Evolutionary conservation across 2,329 filamentous ascomycete species (phyloP).

Genomic region (Arachnopeziza araneosa): DNA sequence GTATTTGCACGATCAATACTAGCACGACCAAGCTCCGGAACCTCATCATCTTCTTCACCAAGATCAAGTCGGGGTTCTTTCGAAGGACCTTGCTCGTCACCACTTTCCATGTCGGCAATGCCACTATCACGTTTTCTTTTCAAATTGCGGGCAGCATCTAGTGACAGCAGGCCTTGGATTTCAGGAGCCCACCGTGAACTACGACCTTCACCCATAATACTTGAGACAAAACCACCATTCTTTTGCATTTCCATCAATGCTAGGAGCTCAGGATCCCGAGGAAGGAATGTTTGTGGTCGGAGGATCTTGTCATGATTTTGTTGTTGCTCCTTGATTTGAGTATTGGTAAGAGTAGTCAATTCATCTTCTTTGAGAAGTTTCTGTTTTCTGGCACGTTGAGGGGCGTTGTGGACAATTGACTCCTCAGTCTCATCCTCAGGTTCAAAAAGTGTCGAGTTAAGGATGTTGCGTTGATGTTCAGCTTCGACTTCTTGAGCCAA

Average conservation of each 20-base stretch:
- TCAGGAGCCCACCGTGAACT: constrained; percentile 85
- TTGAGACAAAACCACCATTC: constrained; percentile 82
- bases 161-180: constrained; percentile 82
- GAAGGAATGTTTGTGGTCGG: constrained; percentile 75
- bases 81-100: constrained; percentile 50
- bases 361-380: constrained; percentile 75
- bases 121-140: constrained; percentile 94
- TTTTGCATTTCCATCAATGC: constrained; percentile 89
- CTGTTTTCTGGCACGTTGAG: constrained; percentile 71
- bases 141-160: constrained; percentile 76
- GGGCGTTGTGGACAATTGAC: constrained; percentile 59
- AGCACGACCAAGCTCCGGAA: constrained; percentile 42
- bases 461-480: constrained; percentile 39
- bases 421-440: constrained; percentile 49
- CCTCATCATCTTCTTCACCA: constrained; percentile 52
- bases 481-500: constrained; percentile 54
- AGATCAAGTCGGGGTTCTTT: constrained; percentile 64
- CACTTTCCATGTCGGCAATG: constrained; percentile 69
- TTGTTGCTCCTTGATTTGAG: constrained; percentile 81
- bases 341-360: constrained; percentile 69
- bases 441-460: constrained; percentile 51
- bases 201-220: constrained; percentile 75
- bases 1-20: constrained; percentile 41
- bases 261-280: constrained; percentile 79
- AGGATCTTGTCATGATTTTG: constrained; percentile 81